Conservation (phyloP, 257 asterid genomes). For the Salvia splendens region DNA sequence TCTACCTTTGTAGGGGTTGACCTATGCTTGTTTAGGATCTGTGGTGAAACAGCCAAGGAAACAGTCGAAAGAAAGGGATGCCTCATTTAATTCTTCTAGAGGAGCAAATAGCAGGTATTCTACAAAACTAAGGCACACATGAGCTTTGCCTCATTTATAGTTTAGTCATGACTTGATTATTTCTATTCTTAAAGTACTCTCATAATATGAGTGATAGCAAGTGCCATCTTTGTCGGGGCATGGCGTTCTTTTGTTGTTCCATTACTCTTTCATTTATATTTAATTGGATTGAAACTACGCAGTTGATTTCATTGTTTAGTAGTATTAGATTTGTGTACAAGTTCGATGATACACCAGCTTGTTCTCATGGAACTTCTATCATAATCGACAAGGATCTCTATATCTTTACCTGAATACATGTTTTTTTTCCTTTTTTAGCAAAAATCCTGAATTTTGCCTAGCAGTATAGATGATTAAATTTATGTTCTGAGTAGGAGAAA, state of each 20-base stretch:
- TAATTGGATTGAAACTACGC: not conserved
- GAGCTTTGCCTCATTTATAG: slow-evolving; percentile 1
- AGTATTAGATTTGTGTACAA: not conserved
- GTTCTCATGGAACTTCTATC: not conserved
- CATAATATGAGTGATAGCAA: slow-evolving; percentile 4
- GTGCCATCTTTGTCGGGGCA: slow-evolving; percentile 13
- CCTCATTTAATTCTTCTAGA: slow-evolving; percentile 16
- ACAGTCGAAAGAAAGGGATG: slow-evolving; percentile 25
- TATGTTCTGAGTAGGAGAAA: too few relatives aligned
- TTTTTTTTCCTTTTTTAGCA: too few relatives aligned
- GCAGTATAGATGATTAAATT: too few relatives aligned
- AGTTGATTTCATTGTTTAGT: slow-evolving; percentile 1
- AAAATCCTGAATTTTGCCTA: too few relatives aligned
- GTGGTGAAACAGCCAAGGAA: not conserved
- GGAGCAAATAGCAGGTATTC: slow-evolving; percentile 25
- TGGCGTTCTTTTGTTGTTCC: not conserved
- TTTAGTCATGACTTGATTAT: slow-evolving; percentile 10
- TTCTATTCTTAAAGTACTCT: slow-evolving; percentile 21
- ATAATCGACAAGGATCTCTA: too few relatives aligned
- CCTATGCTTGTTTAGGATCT: slow-evolving; percentile 22
- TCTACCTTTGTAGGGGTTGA: slow-evolving; percentile 33
- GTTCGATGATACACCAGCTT: not conserved
- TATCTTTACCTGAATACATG: too few relatives aligned
- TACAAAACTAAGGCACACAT: slow-evolving; percentile 6
- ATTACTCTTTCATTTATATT: slow-evolving; percentile 5